phyloP scores from a whole-genome alignment of 495 filamentous ascomycete species.

The Aspergillus indologenus region DNA sequence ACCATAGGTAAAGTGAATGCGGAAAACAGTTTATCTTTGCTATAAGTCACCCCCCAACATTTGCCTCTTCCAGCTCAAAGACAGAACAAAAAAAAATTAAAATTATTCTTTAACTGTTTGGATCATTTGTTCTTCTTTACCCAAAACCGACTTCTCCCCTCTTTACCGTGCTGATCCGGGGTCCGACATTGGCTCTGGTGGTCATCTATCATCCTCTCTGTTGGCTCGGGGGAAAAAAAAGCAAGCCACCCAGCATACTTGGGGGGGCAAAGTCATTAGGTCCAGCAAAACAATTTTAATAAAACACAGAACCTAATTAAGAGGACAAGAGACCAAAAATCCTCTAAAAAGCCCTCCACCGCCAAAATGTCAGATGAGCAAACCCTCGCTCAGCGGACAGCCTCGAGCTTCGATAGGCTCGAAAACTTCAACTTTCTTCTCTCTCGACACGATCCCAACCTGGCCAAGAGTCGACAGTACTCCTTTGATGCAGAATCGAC shows the following conservation, averaged over 20 bases:
- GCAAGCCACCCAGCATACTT: slow-evolving; percentile 17
- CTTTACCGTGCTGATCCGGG: slow-evolving; percentile 28
- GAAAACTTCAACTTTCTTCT: slow-evolving; percentile 46
- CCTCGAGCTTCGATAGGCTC: slow-evolving; percentile 37
- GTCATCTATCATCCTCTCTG: slow-evolving; percentile 13
- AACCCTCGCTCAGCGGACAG: slow-evolving; percentile 24
- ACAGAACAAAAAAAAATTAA: neutral
- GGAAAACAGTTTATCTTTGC: slow-evolving; percentile 22
- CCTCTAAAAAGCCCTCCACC: slow-evolving; percentile 21
- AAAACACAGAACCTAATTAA: slow-evolving; percentile 14
- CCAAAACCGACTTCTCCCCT: slow-evolving; percentile 6
- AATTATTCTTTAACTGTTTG: neutral
- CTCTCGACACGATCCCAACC: slow-evolving; percentile 36
- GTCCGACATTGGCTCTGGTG: slow-evolving; percentile 17
- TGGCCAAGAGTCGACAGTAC: slow-evolving; percentile 39
- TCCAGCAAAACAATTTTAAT: slow-evolving; percentile 15
- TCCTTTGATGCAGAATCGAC: slow-evolving; percentile 42
- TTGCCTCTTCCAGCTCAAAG: slow-evolving; percentile 8
- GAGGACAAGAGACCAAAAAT: slow-evolving; percentile 9
- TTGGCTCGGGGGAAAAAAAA: neutral
- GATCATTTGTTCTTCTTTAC: neutral
- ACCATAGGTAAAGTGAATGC: slow-evolving; percentile 13
- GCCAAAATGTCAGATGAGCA: slow-evolving; percentile 43
- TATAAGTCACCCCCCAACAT: slow-evolving; percentile 13
- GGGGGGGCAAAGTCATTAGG: slow-evolving; percentile 5